Base-by-base conservation (phyloP, 2,329 filamentous ascomycete genomes). In the Penicillium sp. region DNA sequence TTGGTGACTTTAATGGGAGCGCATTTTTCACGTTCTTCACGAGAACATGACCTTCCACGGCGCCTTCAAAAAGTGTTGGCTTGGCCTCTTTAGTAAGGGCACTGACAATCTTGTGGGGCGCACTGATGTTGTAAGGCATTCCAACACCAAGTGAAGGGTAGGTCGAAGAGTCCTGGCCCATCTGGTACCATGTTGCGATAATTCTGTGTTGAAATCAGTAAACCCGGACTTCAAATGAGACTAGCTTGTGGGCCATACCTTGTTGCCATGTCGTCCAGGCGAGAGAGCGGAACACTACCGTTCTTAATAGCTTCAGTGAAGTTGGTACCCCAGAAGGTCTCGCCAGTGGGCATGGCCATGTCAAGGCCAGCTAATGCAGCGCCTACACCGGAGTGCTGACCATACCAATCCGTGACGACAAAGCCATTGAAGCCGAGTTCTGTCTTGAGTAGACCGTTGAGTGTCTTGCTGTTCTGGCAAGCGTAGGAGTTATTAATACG, bases 361-460 rank as follows among this genome's bases (percentile, higher is more conserved):
- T 95, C 91, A 33, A 93, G 79, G 47, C 90, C 91, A 23, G 90
- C 90, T 33, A 85, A 79, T 7, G 90, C 87, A 44, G 82, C 83
- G 21, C 85, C 79, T 10, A 84, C 87, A 63, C 89, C 90, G 5
- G 85, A 78, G 66, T 93, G 88, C 66, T 91, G 88, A 4, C 88
- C 91, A 64, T 83, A 77, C 89, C 91, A 95, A 71, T 96, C 91
- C 16, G 84, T 86, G 82, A 91, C 87, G 58, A 93, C 83, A 66
- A 91, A 92, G 0, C 90, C 90, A 67, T 93, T 88, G 77, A 93
- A 93, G 44, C 89, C 90, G 1, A 93, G 81, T 72, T 93, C 91
- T 27, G 84, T 84, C 77, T 93, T 93, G 61, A 95, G 80, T 8
- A 93, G 75, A 50, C 88, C 86, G 69, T 95, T 95, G 64, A 91